These are phyloP conservation scores for Prunus mume DNA, from an alignment of 306 rosid species.

Conservation along the genomic window DNA sequence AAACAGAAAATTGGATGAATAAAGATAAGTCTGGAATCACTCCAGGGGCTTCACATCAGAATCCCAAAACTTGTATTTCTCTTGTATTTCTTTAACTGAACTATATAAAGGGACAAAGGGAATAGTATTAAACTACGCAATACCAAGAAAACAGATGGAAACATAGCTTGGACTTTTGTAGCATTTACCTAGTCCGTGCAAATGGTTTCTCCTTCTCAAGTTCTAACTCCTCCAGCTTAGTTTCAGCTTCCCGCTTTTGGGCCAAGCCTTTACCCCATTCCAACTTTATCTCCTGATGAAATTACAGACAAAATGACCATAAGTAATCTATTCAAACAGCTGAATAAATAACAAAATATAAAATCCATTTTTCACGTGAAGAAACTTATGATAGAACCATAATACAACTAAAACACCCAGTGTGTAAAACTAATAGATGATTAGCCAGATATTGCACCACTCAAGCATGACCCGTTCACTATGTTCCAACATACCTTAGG, in stretches of 20 bases:
- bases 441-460: neutral
- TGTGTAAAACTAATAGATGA: neutral
- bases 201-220: conserved; percentile 84
- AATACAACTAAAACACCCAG: neutral
- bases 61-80: no score
- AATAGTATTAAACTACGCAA: neutral
- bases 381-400: neutral
- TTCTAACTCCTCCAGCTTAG: conserved; percentile 69
- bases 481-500: conserved; percentile 59
- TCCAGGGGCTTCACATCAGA: no score
- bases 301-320: conserved; percentile 1
- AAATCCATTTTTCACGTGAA: neutral
- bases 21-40: no score
- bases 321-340: neutral
- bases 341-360: neutral
- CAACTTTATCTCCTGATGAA: conserved; percentile 63
- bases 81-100: no score
- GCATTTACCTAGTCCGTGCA: conserved; percentile 74
- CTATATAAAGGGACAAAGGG: neutral
- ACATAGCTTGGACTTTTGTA: neutral
- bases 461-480: neutral
- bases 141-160: neutral
- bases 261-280: conserved; percentile 98
- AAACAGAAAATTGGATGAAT: no score
- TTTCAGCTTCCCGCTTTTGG: conserved; percentile 93